Evolutionary conservation across 129 eudicot species (phyloP).

Genomic region (Escallonia rubra): DNA sequence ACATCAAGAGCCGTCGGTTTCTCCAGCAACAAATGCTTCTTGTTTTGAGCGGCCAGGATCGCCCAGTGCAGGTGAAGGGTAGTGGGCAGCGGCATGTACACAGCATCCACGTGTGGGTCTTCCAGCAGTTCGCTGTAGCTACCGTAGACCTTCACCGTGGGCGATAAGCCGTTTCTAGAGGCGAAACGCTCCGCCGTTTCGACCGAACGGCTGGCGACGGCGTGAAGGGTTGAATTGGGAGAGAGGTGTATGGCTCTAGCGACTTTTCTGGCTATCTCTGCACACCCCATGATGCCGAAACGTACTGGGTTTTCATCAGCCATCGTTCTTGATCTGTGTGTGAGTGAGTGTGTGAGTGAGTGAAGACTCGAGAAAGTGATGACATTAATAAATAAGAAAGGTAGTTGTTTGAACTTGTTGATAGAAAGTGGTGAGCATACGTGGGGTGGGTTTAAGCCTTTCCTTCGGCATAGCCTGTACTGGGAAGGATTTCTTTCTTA

Average conservation of each 20-base stretch:
- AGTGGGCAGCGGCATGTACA: conserved; percentile 83
- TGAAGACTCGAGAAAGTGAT: no score
- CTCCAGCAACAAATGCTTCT: conserved; percentile 77
- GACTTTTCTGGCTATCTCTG: conserved; percentile 62
- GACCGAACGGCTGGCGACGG: conserved; percentile 67
- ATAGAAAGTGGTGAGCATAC: no score
- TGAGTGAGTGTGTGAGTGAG: no score
- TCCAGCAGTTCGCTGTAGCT: conserved; percentile 53
- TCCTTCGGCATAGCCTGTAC: no score
- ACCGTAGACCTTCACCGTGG: conserved; percentile 44
- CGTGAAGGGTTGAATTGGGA: conserved; percentile 55
- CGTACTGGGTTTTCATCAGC: conserved; percentile 32
- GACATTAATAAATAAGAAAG: no score
- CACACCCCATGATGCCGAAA: conserved; percentile 76
- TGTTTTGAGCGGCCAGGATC: conserved; percentile 58
- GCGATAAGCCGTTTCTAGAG: conserved; percentile 26
- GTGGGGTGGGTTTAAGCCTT: no score
- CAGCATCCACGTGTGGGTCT: conserved; percentile 65
- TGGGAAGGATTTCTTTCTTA: no score
- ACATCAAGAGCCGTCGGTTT: conserved; percentile 76
- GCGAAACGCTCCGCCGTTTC: conserved; percentile 61
- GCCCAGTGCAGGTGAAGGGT: conserved; percentile 79
- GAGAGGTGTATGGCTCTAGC: conserved; percentile 67
- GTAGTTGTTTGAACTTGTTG: no score
- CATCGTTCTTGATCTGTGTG: conserved; percentile 18